Evolutionary conservation across 768 basidiomycete species (phyloP).

Genomic region (Amyloporia xantha): DNA sequence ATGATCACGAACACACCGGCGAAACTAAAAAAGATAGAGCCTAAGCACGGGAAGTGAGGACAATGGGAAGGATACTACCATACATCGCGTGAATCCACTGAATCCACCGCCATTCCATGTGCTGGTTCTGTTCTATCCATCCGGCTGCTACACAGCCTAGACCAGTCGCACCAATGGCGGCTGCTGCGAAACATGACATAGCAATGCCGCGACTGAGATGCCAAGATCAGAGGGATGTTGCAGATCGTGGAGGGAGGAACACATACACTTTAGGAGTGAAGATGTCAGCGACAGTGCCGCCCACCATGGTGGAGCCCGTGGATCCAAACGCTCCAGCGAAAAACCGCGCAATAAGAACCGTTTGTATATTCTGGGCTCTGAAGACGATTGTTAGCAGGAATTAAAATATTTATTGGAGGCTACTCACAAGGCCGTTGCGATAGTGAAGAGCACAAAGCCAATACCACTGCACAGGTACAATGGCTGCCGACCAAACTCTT

Average conservation of each 20-base stretch:
- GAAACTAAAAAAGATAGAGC: conserved; percentile 31
- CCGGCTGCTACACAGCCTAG: conserved; percentile 59
- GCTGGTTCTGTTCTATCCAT: conserved; percentile 56
- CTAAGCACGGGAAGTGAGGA: conserved; percentile 1
- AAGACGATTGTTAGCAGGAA: not conserved
- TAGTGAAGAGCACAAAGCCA: conserved; percentile 45
- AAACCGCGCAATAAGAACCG: conserved; percentile 61
- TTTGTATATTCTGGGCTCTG: conserved; percentile 44
- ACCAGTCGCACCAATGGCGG: conserved; percentile 54
- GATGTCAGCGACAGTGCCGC: conserved; percentile 68
- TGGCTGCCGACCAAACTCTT: conserved; percentile 63
- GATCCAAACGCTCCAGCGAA: conserved; percentile 62
- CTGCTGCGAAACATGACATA: conserved; percentile 66
- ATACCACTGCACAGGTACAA: conserved; percentile 47
- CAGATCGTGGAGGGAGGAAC: not conserved
- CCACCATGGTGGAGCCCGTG: conserved; percentile 67
- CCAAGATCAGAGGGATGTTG: not conserved
- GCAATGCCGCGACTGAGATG: conserved; percentile 64
- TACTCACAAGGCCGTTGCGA: conserved; percentile 37
- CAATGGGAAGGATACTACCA: conserved; percentile 6
- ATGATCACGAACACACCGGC: conserved; percentile 43
- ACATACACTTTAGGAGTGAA: conserved; percentile 56
- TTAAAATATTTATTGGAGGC: not conserved
- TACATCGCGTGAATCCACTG: conserved; percentile 75
- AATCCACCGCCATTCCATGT: conserved; percentile 75